Evolutionary conservation across 768 basidiomycete species (phyloP).

Genomic region (Agaricus sinodeliciosus): DNA sequence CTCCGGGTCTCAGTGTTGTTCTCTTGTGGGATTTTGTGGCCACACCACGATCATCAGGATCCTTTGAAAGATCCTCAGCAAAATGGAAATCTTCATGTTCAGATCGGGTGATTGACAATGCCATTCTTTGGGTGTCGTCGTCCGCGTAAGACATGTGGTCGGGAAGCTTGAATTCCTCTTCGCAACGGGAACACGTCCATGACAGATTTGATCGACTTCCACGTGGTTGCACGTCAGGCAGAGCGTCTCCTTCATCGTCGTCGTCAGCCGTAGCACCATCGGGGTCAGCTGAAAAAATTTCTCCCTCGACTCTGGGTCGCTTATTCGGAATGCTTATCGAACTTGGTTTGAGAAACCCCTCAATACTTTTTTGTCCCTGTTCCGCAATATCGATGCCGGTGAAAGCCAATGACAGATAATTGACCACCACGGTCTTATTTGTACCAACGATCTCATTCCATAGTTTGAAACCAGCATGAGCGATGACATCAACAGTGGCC

Average conservation of each 20-base stretch:
- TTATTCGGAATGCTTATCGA: conserved; percentile 28
- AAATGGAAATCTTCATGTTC: conserved; percentile 93
- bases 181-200: conserved; percentile 57
- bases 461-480: conserved; percentile 68
- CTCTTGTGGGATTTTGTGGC: conserved; percentile 11
- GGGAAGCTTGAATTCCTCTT: conserved; percentile 34
- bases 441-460: conserved; percentile 83
- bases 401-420: conserved; percentile 67
- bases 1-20: conserved; percentile 14
- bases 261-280: not conserved
- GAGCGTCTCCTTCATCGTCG: not conserved
- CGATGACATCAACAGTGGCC: conserved; percentile 70
- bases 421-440: conserved; percentile 52
- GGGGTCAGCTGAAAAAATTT: not conserved
- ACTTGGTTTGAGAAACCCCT: conserved; percentile 66
- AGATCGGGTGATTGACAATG: conserved; percentile 36
- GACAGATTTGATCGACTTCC: conserved; percentile 19
- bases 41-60: conserved; percentile 19
- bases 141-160: conserved; percentile 15
- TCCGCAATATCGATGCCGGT: conserved; percentile 72
- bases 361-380: conserved; percentile 79
- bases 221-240: conserved; percentile 3
- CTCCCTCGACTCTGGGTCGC: conserved; percentile 30
- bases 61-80: conserved; percentile 66
- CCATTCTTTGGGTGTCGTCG: conserved; percentile 26